A percentile compares a stretch with the other conserved stretches of the same genome.
Evolutionary conservation across 2,329 filamentous ascomycete species (phyloP).

Genomic region (Xylogone sp.): DNA sequence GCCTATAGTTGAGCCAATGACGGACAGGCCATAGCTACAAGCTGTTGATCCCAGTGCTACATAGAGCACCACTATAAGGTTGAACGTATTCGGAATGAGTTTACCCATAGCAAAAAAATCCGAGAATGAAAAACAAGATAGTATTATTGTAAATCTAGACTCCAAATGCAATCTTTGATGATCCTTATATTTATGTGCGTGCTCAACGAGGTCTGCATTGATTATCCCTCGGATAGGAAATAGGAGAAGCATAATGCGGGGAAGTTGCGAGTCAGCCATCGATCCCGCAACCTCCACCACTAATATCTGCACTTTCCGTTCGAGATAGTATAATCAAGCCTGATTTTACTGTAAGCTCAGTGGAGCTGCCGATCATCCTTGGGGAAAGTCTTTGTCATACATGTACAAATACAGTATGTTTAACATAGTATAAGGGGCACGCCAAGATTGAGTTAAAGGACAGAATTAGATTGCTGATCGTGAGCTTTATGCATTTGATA

Average conservation of each 20-base stretch:
- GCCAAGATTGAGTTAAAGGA: no score
- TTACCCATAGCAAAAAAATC: neutral
- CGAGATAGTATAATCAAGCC: neutral
- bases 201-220: neutral
- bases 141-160: no score
- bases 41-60: constrained; percentile 31
- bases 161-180: neutral
- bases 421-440: no score
- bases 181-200: neutral
- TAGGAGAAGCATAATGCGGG: neutral
- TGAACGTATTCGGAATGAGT: neutral
- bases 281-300: neutral
- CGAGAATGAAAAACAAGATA: neutral
- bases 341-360: no score
- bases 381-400: no score
- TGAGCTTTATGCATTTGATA: no score
- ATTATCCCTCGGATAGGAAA: neutral
- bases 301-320: neutral
- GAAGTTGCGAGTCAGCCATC: neutral
- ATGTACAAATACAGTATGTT: no score
- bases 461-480: no score
- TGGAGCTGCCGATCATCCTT: no score
- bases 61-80: constrained; percentile 24
- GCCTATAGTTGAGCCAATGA: constrained; percentile 40
- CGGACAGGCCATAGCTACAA: constrained; percentile 30